phyloP scores from a whole-genome alignment of 176 grass and related monocot genomes.

The Pontederia paniculata region DNA sequence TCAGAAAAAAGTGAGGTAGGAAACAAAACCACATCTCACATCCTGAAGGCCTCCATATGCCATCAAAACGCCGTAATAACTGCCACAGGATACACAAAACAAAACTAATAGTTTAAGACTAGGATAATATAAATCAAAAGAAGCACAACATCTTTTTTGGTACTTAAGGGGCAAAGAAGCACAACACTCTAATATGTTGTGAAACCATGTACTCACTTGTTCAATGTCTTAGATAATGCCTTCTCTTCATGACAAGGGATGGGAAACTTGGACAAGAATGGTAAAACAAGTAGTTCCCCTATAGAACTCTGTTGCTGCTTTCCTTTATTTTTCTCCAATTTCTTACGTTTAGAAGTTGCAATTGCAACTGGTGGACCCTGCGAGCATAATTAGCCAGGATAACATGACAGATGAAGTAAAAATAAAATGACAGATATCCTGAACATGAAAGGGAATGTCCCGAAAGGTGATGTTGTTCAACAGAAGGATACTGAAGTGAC shows the following conservation, averaged over 20 bases:
- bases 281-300: conserved; percentile 69
- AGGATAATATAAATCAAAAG: too few species aligned
- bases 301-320: conserved; percentile 66
- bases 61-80: conserved; percentile 88
- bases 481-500: too few species aligned
- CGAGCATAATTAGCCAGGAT: conserved; percentile 7
- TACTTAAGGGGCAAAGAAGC: too few species aligned
- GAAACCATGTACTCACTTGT: conserved; percentile 44
- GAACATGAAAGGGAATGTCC: too few species aligned
- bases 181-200: too few species aligned
- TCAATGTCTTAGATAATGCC: conserved; percentile 45
- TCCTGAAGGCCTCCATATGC: conserved; percentile 86
- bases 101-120: conserved; percentile 1
- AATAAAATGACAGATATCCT: background rate
- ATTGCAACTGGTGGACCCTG: conserved; percentile 68
- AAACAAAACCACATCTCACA: conserved; percentile 40
- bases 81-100: conserved; percentile 27
- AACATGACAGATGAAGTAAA: background rate
- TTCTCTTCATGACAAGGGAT: conserved; percentile 56
- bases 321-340: conserved; percentile 77
- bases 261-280: conserved; percentile 85
- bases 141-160: too few species aligned
- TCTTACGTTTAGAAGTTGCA: conserved; percentile 76
- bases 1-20: background rate
- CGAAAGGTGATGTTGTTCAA: too few species aligned